Conservation (phyloP, 768 basidiomycete genomes). For the Trichaptum fuscoviolaceum region DNA sequence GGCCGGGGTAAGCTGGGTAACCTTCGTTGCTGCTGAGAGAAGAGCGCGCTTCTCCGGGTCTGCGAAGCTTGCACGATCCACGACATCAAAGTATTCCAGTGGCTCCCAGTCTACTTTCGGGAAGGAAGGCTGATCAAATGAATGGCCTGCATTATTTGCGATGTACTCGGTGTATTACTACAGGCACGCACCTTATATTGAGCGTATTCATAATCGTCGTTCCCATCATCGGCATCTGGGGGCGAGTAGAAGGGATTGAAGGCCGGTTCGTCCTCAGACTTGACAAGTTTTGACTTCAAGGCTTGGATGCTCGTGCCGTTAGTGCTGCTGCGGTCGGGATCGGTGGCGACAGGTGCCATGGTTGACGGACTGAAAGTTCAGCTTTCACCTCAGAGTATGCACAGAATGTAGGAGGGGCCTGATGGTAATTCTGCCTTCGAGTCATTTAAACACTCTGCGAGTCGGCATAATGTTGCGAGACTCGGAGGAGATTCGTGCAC, state of each 20-base stretch:
- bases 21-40: conserved; percentile 58
- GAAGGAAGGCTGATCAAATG: conserved; percentile 48
- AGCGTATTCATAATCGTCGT: conserved; percentile 47
- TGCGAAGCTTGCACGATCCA: conserved; percentile 62
- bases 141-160: background rate
- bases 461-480: background rate
- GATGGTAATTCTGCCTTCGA: background rate
- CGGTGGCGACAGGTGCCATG: conserved; percentile 48
- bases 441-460: background rate
- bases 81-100: conserved; percentile 49
- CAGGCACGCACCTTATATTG: conserved; percentile 48
- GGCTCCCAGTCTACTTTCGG: conserved; percentile 63
- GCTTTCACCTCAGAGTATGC: no score
- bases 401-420: background rate
- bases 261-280: conserved; percentile 19
- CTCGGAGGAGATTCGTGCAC: background rate
- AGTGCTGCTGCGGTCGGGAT: conserved; percentile 24
- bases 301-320: conserved; percentile 18
- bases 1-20: conserved; percentile 61
- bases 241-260: conserved; percentile 72
- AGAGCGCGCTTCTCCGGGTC: conserved; percentile 66
- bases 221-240: conserved; percentile 42
- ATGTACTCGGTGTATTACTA: conserved; percentile 1
- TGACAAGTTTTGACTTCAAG: conserved; percentile 22
- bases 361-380: background rate